These are phyloP conservation scores for Zymoseptoria passerinii DNA, from an alignment of 2,329 filamentous ascomycete species.

Conservation along the genomic window DNA sequence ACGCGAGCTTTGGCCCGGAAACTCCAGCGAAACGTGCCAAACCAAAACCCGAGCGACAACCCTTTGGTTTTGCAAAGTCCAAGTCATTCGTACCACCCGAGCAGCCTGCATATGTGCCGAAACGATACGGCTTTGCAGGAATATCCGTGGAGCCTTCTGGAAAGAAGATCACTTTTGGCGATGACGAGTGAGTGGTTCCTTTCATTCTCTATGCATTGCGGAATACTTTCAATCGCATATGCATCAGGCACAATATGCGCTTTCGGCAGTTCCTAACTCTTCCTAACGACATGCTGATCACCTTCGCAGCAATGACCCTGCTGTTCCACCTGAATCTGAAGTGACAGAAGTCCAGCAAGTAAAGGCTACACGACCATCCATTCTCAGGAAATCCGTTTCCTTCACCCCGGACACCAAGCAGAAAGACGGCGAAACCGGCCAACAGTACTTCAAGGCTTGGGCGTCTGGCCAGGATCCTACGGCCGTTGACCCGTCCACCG, in stretches of 20 bases:
- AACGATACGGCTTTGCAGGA: not conserved
- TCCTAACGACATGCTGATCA: not conserved
- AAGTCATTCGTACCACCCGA: not conserved
- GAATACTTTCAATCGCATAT: not conserved
- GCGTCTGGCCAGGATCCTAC: slow-evolving; percentile 14
- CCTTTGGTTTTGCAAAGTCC: not conserved
- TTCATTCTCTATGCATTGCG: not conserved
- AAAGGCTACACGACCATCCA: slow-evolving; percentile 3
- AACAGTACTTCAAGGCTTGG: slow-evolving; percentile 46
- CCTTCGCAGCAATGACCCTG: not conserved
- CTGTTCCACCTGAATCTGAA: not conserved
- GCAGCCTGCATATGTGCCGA: not conserved
- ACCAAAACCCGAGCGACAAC: not conserved
- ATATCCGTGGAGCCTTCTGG: not conserved
- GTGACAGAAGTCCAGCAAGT: not conserved
- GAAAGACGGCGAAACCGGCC: slow-evolving; percentile 47
- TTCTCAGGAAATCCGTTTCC: slow-evolving; percentile 49
- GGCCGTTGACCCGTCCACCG: slow-evolving; percentile 20
- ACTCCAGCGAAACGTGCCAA: slow-evolving; percentile 9
- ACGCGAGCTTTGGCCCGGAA: slow-evolving; percentile 1
- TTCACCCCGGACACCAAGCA: slow-evolving; percentile 57
- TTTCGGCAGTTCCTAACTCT: not conserved
- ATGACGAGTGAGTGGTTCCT: slow-evolving; percentile 14
- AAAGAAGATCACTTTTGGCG: slow-evolving; percentile 15
- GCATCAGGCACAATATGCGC: not conserved